Base-by-base conservation (phyloP, 176 grass and related monocot species). In the Otatea glauca region DNA sequence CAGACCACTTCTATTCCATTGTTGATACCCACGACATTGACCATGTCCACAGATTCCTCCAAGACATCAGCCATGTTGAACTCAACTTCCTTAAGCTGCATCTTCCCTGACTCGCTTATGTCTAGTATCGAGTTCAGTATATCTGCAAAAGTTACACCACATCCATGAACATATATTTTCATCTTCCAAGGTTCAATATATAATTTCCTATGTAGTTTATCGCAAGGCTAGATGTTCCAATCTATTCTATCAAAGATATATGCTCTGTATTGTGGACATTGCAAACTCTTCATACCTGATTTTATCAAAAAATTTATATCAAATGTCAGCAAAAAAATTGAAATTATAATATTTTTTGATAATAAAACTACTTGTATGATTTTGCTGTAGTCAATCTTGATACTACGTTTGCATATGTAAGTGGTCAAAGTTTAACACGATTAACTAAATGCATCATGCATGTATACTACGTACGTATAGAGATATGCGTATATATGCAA, bases 51-150 rank as follows among this genome's bases (percentile, higher is more conserved):
- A 0, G 90, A 97, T 84, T 97, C 92, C 74, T 97, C 92, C 63
- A 97, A 75, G 38, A 97, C 83, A 18, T 93, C 77, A 9, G 84
- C 41, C 54, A 97, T 91, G 61, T 76, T 90, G 66, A 97, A 94
- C 64, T 94, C 79, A 0, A 87, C 55, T 14, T 94, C 78, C 68
- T 93, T 89, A 24, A 94, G 68, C 24, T 88, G 89, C 82, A 94
- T 90, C 75, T 94, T 97, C 37, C 95, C 92, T 4, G 89, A 92
- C 85, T 93, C 95, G 72, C 85, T 86, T 6, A 61, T 97, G 63
- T 97, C 92, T 7, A 97, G 87, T 47, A 97, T 83, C 1, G 92
- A 84, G 78, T 97, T 93, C 12, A 97, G 86, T 79, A 97, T 84
- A 56, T 77, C 95, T 97, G 71, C 27, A 53, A 53, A 81, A 80